phyloP scores from a whole-genome alignment of 169 alveolate species.

The Cryptosporidium parvum region DNA sequence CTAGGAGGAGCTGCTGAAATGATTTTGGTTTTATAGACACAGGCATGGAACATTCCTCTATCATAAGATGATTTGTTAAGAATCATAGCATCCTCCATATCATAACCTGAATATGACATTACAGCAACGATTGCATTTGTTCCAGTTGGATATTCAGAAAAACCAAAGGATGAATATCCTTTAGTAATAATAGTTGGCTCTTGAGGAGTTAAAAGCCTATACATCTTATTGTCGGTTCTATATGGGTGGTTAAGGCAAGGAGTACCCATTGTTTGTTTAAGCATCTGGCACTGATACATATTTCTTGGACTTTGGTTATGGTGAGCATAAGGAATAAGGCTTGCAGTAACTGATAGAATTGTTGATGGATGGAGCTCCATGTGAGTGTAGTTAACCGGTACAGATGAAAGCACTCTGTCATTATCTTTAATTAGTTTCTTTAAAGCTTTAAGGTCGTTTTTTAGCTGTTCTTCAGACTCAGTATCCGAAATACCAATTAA shows the following conservation, averaged over 20 bases:
- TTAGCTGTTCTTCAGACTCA: constrained; percentile 2
- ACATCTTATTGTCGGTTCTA: constrained; percentile 96
- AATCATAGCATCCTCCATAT: constrained; percentile 99
- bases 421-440: constrained; percentile 75
- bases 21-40: constrained; percentile 95
- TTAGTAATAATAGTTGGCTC: constrained; percentile 97
- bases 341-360: constrained; percentile 95
- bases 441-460: constrained; percentile 8
- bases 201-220: constrained; percentile 93
- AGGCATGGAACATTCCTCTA: constrained; percentile 98
- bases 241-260: constrained; percentile 95
- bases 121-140: constrained; percentile 99
- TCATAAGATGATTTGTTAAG: constrained; percentile 98
- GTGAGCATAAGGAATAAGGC: constrained; percentile 97
- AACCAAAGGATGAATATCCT: constrained; percentile 92
- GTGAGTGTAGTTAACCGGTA: constrained; percentile 91
- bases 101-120: constrained; percentile 98
- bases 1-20: constrained; percentile 82
- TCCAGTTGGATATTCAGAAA: constrained; percentile 98
- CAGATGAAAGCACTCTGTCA: constrained; percentile 74
- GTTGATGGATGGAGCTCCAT: constrained; percentile 96
- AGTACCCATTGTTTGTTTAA: constrained; percentile 99
- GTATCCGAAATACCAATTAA: constrained; percentile 24
- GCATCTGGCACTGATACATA: constrained; percentile 99
- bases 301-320: constrained; percentile 99